Conservation (phyloP, 441 rosid species). For the Sinapis alba region DNA sequence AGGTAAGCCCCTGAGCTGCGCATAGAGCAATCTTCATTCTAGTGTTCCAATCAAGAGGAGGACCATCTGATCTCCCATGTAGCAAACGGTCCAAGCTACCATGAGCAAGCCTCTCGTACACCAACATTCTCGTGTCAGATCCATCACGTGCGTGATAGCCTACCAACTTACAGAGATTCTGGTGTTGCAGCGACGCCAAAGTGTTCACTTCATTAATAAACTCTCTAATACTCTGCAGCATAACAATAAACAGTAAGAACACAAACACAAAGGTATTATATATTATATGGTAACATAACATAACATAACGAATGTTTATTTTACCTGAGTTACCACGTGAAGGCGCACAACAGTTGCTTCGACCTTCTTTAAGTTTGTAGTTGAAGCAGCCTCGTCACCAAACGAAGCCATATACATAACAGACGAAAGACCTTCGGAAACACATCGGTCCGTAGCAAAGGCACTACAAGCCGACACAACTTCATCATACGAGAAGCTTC, state of each 20-base stretch:
- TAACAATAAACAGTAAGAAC: conserved; percentile 12
- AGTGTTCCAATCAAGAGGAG: conserved; percentile 95
- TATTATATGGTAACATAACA: neutral
- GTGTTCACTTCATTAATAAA: conserved; percentile 80
- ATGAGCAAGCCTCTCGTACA: conserved; percentile 88
- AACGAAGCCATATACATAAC: conserved; percentile 85
- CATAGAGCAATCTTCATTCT: conserved; percentile 91
- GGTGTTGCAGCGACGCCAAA: conserved; percentile 88
- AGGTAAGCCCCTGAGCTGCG: conserved; percentile 93
- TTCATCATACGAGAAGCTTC: conserved; percentile 77
- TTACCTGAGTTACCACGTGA: conserved; percentile 75
- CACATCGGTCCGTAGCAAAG: conserved; percentile 71
- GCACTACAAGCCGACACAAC: conserved; percentile 77
- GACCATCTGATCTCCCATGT: conserved; percentile 89
- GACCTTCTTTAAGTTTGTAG: conserved; percentile 58
- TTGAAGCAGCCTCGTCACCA: conserved; percentile 67
- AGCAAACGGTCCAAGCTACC: conserved; percentile 93
- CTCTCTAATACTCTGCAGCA: conserved; percentile 70
- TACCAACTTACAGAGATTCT: conserved; percentile 84
- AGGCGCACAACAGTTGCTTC: conserved; percentile 93
- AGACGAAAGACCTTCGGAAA: conserved; percentile 88
- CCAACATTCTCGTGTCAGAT: conserved; percentile 79
- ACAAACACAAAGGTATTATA: neutral
- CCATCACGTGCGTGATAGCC: conserved; percentile 94
- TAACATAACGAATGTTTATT: neutral